Evolutionary conservation across 345 rosid genomes (phyloP).

Genomic region (Eucalyptus polybractea): DNA sequence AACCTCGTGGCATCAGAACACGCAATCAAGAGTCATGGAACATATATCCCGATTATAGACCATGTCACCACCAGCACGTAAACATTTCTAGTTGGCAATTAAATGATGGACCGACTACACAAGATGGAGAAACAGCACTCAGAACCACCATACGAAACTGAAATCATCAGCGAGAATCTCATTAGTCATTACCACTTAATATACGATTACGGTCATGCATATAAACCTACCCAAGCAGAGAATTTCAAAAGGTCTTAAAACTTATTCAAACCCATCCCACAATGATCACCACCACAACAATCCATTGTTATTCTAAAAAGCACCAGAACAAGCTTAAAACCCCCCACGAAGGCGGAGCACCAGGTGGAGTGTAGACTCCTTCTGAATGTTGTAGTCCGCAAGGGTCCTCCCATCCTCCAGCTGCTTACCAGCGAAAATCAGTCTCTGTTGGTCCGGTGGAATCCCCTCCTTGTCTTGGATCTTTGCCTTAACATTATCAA

Average conservation of each 20-base stretch:
- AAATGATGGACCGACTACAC: not conserved
- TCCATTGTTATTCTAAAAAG: not conserved
- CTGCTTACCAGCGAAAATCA: not conserved
- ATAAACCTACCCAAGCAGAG: not conserved
- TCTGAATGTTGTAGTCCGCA: not conserved
- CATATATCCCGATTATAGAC: not conserved
- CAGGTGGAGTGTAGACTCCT: not conserved
- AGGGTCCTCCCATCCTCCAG: not conserved
- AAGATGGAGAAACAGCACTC: not conserved
- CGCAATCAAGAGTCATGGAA: not conserved
- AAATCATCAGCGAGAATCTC: not conserved
- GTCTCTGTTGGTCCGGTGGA: not conserved
- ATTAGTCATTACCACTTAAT: not conserved
- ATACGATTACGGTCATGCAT: accelerated
- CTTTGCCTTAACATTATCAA: not conserved
- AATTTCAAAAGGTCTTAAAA: not conserved
- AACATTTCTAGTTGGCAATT: not conserved
- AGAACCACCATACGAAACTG: not conserved
- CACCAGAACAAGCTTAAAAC: not conserved
- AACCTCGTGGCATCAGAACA: not conserved
- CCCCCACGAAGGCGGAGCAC: not conserved
- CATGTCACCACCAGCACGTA: not conserved
- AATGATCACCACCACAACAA: not conserved
- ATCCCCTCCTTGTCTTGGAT: not conserved
- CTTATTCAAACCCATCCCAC: not conserved